Evolutionary conservation across 177 flowering plant genomes (phyloP), one percentile per base, ranked within the genome.

Genomic region (Vitis hybrid): DNA sequence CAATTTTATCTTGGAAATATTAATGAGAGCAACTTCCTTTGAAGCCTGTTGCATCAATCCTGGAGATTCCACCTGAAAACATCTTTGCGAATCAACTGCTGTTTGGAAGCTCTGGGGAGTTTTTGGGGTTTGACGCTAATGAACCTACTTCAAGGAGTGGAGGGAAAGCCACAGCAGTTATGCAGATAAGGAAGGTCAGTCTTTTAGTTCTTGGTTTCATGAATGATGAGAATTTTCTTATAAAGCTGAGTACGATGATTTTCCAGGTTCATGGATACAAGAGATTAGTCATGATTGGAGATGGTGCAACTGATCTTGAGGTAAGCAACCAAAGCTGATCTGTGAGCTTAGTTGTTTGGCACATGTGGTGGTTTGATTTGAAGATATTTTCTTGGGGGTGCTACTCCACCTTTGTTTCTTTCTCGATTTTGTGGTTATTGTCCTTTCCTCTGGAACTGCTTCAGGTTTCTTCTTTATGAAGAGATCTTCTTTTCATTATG

Each of bases 261-360:
- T 75, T 82, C 56, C 86, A 96, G 99, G 87, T 77, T 70, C 86
- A 75, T 74, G 86, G 83, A 52, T 92, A 90, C 90, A 87, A 86
- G 80, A 33, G 79, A 55, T 56, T 95, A 72, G 88, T 84, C 79
- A 95, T 96, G 99, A 87, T 93, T 78, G 99, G 98, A 14, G 99
- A 96, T 82, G 98, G 97, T 64, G 97, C 97, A 56, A 96, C 99
- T 62, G 99, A 96, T 80, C 95, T 89, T 60, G 98, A 96, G 93
- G 98, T 92, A 68, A 76, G 79, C 29, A 26, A 26, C 45, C 45
- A 39, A 39, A 1, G 45, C 45, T 39, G 5, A 39, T 39, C 7
- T 39, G 7, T 7, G 45, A 39, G 5, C 45, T 6, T 0, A 4
- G 45, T 39, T 39, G 45, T 39, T 39, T 39, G 45, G 45, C 45